Conservation (phyloP, 169 alveolate genomes). For the Cryptosporidium felis region DNA sequence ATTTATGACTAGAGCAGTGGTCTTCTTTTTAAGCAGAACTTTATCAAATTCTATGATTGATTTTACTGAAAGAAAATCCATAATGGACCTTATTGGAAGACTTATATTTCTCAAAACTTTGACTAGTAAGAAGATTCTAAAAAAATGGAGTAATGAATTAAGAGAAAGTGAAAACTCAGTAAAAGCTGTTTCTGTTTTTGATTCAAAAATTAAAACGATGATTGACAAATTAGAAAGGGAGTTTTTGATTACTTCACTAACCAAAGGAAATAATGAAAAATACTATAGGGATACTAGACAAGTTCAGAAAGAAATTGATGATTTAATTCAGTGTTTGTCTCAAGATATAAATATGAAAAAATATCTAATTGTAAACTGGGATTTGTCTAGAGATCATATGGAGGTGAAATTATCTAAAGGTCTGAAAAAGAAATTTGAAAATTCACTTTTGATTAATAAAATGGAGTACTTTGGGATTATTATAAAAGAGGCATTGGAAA, state of each 20-base stretch:
- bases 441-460: neutral
- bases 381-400: neutral
- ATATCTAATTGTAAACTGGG: neutral
- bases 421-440: neutral
- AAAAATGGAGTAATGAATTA: neutral
- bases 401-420: neutral
- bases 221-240: constrained; percentile 30
- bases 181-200: neutral
- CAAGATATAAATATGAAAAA: constrained; percentile 8
- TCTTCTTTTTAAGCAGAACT: constrained; percentile 12
- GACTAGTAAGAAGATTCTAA: neutral
- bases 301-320: constrained; percentile 41
- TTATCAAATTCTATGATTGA: neutral
- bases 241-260: neutral
- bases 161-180: neutral
- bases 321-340: neutral
- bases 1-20: neutral
- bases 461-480: constrained; percentile 17
- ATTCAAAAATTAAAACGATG: neutral
- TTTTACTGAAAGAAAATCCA: neutral
- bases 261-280: neutral
- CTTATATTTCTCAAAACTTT: constrained; percentile 14
- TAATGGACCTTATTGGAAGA: neutral
- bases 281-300: neutral
- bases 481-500: constrained; percentile 4